Percentiles rank a stretch among this genome's conserved stretches.
Conservation (phyloP, 176 grass and related monocot genomes). For the Guadua angustifolia region DNA sequence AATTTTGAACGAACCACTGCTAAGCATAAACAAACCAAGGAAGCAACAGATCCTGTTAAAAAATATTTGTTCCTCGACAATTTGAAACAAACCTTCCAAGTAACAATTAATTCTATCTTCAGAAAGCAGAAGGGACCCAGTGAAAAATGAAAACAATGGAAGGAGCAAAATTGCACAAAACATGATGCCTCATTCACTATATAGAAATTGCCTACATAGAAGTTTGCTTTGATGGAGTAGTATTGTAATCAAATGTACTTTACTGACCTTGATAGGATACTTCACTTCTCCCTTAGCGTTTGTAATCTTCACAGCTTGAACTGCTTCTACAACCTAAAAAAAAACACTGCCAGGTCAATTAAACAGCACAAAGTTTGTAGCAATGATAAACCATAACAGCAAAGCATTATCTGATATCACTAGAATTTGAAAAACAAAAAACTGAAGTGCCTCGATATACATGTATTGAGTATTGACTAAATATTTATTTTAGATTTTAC, state of each 20-base stretch:
- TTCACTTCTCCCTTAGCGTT: slow-evolving; percentile 80
- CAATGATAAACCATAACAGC: not conserved
- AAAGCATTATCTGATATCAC: not conserved
- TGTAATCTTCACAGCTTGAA: slow-evolving; percentile 91
- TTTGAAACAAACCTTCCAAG: too few species aligned
- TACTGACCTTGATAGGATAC: slow-evolving; percentile 93
- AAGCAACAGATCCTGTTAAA: too few species aligned
- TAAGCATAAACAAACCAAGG: too few species aligned
- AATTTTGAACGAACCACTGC: too few species aligned
- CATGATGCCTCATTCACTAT: not conserved
- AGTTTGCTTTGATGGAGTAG: not conserved
- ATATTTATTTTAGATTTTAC: not conserved
- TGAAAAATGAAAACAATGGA: not conserved
- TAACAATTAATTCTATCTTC: not conserved
- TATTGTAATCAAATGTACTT: not conserved
- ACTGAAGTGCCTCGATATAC: not conserved
- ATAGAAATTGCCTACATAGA: not conserved
- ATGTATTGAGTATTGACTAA: not conserved
- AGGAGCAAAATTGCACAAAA: not conserved
- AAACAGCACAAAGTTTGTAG: slow-evolving; percentile 3
- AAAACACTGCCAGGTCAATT: slow-evolving; percentile 21
- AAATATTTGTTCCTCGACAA: too few species aligned
- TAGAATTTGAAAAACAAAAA: not conserved
- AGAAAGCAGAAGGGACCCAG: not conserved
- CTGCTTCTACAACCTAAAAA: slow-evolving; percentile 84